Percentiles rank a stretch among this genome's conserved stretches.
These are phyloP conservation scores for Termitomyces sp. DNA, from an alignment of 768 basidiomycete species.

Conservation along the genomic window DNA sequence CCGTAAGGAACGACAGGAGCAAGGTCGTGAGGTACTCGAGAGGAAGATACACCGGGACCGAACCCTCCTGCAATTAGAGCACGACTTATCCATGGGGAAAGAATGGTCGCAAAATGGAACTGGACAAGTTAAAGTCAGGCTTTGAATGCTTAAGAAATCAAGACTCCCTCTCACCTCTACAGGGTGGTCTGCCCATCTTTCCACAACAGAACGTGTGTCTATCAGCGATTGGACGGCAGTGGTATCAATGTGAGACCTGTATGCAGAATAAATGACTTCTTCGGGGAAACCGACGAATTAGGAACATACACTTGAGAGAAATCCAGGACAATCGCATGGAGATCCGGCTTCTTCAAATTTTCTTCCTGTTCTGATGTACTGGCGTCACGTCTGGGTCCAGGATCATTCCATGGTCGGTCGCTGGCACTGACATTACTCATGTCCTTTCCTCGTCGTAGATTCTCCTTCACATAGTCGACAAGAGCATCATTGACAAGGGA, in stretches of 20 bases:
- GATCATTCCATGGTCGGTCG: slow-evolving; percentile 94
- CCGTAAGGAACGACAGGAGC: slow-evolving; percentile 72
- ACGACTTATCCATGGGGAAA: slow-evolving; percentile 92
- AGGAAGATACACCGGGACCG: slow-evolving; percentile 54
- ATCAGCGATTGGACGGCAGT: slow-evolving; percentile 89
- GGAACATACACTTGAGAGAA: slow-evolving; percentile 70
- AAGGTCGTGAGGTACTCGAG: slow-evolving; percentile 50
- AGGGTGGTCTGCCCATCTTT: slow-evolving; percentile 74
- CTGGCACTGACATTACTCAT: slow-evolving; percentile 52
- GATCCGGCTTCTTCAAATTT: slow-evolving; percentile 52
- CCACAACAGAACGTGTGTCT: slow-evolving; percentile 83
- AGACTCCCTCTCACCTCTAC: slow-evolving; percentile 47
- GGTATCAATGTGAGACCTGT: slow-evolving; percentile 82
- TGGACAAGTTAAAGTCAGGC: slow-evolving; percentile 20
- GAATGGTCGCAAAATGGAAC: slow-evolving; percentile 92
- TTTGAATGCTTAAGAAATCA: background rate
- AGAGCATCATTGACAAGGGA: slow-evolving; percentile 63
- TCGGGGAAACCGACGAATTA: background rate
- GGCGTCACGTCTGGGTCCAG: slow-evolving; percentile 55
- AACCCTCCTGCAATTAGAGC: slow-evolving; percentile 89
- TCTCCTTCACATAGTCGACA: slow-evolving; percentile 74
- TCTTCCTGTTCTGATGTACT: slow-evolving; percentile 39
- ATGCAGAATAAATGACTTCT: background rate
- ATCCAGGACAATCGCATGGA: slow-evolving; percentile 89
- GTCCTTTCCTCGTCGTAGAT: slow-evolving; percentile 74